Percentiles rank a stretch among this genome's conserved stretches.
phyloP scores from a whole-genome alignment of 257 asterid species.

The Mitragyna speciosa region DNA sequence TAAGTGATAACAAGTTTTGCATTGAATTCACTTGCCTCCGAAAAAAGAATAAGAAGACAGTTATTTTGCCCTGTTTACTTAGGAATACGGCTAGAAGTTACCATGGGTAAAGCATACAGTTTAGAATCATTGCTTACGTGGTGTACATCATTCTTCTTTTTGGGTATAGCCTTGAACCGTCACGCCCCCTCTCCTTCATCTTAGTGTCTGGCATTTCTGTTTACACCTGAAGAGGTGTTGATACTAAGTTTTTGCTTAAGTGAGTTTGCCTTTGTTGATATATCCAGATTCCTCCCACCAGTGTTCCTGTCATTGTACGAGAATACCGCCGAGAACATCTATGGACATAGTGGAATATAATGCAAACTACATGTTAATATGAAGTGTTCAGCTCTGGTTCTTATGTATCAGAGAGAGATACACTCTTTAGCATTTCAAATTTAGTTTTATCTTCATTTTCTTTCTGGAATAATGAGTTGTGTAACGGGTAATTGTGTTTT shows the following conservation, averaged over 20 bases:
- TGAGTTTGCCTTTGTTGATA: background rate
- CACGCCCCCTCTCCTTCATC: background rate
- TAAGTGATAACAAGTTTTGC: conserved; percentile 35
- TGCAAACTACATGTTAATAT: background rate
- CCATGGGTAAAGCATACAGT: background rate
- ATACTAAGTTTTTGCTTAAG: background rate
- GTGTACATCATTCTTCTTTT: too few species aligned
- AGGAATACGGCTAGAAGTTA: background rate
- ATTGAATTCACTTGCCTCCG: background rate
- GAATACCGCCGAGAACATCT: conserved; percentile 68
- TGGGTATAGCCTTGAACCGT: too few species aligned
- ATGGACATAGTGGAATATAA: conserved; percentile 42
- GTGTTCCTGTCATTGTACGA: conserved; percentile 84
- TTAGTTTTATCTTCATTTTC: conserved; percentile 14
- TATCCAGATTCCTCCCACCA: conserved; percentile 79
- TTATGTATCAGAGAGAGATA: background rate
- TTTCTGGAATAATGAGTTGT: conserved; percentile 25
- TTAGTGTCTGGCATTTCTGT: background rate
- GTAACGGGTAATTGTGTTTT: conserved; percentile 12
- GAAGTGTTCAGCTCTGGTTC: background rate
- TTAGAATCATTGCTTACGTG: background rate
- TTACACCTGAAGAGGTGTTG: background rate
- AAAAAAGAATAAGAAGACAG: background rate
- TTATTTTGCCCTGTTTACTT: background rate
- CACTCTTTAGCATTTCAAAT: conserved; percentile 5